Percentiles rank a stretch among this genome's conserved stretches.
These are phyloP conservation scores for Termitomyces heimii DNA, from an alignment of 768 basidiomycete species.

Conservation along the genomic window DNA sequence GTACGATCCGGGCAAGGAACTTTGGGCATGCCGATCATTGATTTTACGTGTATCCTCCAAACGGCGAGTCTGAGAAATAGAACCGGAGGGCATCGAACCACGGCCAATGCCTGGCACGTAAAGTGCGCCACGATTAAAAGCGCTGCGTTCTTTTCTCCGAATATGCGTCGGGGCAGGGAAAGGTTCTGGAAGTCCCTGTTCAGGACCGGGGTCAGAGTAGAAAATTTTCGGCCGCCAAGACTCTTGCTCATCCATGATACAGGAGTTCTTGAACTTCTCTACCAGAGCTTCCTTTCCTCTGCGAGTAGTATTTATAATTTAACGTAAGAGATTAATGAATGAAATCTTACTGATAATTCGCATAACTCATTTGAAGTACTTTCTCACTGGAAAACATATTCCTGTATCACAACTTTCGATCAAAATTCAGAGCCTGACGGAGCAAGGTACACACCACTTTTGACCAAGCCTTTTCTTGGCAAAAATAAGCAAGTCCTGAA, in stretches of 20 bases:
- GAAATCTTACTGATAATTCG: conserved; percentile 79
- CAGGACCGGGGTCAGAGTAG: conserved; percentile 62
- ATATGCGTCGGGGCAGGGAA: conserved; percentile 83
- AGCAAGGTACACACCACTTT: conserved; percentile 57
- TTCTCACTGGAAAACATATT: conserved; percentile 93
- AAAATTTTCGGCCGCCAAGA: conserved; percentile 84
- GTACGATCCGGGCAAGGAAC: neutral
- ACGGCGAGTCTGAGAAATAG: conserved; percentile 11
- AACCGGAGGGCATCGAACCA: conserved; percentile 6
- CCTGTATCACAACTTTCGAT: conserved; percentile 34
- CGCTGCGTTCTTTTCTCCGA: conserved; percentile 77
- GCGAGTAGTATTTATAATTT: neutral
- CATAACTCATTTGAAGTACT: conserved; percentile 86
- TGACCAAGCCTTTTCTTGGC: conserved; percentile 69
- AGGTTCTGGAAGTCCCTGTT: conserved; percentile 70
- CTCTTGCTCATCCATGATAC: conserved; percentile 84
- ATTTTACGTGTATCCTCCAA: conserved; percentile 11
- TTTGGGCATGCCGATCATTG: conserved; percentile 4
- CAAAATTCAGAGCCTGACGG: neutral
- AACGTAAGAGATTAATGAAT: neutral
- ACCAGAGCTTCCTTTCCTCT: conserved; percentile 89
- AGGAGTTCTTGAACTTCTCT: conserved; percentile 88
- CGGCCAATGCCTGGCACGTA: conserved; percentile 36
- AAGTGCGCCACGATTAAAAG: conserved; percentile 67
- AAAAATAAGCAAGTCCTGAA: conserved; percentile 71